Conservation (phyloP, 2,329 filamentous ascomycete species). For the Fusarium albosuccineum region DNA sequence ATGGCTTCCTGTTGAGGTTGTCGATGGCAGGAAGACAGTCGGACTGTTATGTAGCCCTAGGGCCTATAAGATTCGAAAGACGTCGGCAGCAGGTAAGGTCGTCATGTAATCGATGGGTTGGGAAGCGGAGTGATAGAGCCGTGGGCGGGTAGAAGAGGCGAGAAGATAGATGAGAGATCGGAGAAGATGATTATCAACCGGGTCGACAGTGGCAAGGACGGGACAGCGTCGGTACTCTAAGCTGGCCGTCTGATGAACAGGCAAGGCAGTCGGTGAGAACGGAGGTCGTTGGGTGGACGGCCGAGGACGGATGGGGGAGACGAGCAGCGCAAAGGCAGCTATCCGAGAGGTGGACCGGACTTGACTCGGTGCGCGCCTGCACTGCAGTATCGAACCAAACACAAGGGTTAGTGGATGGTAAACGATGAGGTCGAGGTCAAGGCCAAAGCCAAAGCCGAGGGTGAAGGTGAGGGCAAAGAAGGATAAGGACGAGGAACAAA, state of each 20-base stretch:
- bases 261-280: conserved; percentile 45
- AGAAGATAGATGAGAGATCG: conserved; percentile 17
- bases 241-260: conserved; percentile 32
- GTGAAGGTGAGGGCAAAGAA: conserved; percentile 25
- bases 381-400: conserved; percentile 43
- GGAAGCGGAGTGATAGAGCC: conserved; percentile 28
- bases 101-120: conserved; percentile 56
- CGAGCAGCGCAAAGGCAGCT: conserved; percentile 43
- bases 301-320: conserved; percentile 33
- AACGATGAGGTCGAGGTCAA: conserved; percentile 18
- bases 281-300: conserved; percentile 30
- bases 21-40: conserved; percentile 51
- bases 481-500: conserved; percentile 16
- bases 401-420: conserved; percentile 37
- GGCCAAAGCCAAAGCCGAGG: conserved; percentile 19
- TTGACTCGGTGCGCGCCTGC: conserved; percentile 41
- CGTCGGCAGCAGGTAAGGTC: conserved; percentile 50
- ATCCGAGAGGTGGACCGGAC: conserved; percentile 48
- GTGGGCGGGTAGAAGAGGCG: conserved; percentile 22
- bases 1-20: conserved; percentile 54
- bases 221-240: conserved; percentile 22
- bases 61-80: conserved; percentile 55
- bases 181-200: conserved; percentile 29
- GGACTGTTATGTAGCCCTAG: conserved; percentile 50
- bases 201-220: conserved; percentile 24